Evolutionary conservation across 1,139 yeast genomes (phyloP).

Genomic region (Pichia kudriavzevii): DNA sequence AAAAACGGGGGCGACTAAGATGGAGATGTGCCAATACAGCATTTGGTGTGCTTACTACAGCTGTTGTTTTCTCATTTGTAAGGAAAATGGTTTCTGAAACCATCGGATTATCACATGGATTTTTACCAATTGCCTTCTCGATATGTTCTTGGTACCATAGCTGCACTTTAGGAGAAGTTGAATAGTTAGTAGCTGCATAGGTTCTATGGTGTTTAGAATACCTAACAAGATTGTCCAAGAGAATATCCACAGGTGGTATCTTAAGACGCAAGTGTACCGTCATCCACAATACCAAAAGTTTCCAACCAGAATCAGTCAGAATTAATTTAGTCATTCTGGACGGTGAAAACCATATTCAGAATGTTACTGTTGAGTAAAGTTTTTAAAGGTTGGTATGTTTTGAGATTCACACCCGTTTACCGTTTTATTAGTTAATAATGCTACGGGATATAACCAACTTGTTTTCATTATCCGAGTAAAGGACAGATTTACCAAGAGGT

Average conservation of each 20-base stretch:
- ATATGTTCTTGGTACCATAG: slow-evolving; percentile 43
- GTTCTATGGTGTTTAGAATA: slow-evolving; percentile 39
- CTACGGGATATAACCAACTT: slow-evolving; percentile 29
- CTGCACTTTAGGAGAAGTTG: slow-evolving; percentile 44
- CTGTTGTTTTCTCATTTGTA: slow-evolving; percentile 27
- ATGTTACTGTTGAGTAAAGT: slow-evolving; percentile 32
- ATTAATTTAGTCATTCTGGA: slow-evolving; percentile 32
- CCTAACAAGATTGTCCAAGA: slow-evolving; percentile 30
- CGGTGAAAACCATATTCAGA: slow-evolving; percentile 37
- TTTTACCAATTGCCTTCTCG: slow-evolving; percentile 35
- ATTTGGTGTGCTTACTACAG: slow-evolving; percentile 26
- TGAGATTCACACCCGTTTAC: slow-evolving; percentile 59
- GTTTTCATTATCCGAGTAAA: slow-evolving; percentile 32
- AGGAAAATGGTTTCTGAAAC: slow-evolving; percentile 40
- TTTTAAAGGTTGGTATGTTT: slow-evolving; percentile 35
- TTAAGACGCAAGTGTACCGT: slow-evolving; percentile 34
- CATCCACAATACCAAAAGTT: slow-evolving; percentile 17
- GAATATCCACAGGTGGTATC: slow-evolving; percentile 35
- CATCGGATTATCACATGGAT: slow-evolving; percentile 37
- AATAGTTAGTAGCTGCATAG: slow-evolving; percentile 32
- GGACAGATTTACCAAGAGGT: slow-evolving; percentile 30
- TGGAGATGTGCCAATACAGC: slow-evolving; percentile 35
- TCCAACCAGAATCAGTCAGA: slow-evolving; percentile 26
- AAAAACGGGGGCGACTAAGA: slow-evolving; percentile 36
- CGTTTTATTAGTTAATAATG: slow-evolving; percentile 28